Base-by-base conservation (phyloP, 352 stramenopile species). In the Elongisporangium prolatum region DNA sequence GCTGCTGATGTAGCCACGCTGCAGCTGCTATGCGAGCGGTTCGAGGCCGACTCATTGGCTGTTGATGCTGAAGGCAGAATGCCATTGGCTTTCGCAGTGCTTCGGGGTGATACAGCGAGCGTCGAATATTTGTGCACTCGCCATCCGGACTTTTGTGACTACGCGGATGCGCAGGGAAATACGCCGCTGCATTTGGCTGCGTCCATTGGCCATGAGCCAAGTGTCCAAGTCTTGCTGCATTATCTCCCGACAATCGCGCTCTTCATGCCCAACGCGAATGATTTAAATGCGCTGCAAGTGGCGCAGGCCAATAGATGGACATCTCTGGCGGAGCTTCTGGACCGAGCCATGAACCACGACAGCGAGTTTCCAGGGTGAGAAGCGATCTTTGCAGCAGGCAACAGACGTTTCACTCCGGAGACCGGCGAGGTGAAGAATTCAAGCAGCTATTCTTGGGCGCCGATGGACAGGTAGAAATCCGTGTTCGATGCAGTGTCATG, bases 141-240 rank as follows among this genome's bases (percentile, higher is more conserved):
- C 18, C 67, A 84, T 37, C 74, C 76, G 0, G 80, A 89, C 22
- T 89, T 91, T 59, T 74, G 81, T 11, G 80, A 89, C 59, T 91
- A 89, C 50, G 75, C 77, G 2, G 82, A 91, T 49, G 56, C 67
- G 3, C 63, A 70, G 24, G 82, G 82, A n/a, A 86, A 90, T 44
- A 90, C 80, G 22, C 77, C 77, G 50, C 56, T 90, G 57, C 80
- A 92, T 48, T 67, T 87, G 40, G 68, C 77, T 2, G 75, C 77
- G 14, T 84, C 71, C 65, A 59, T 75, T 9, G 82, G 80, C 0
- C 68, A 69, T 0, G 17, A 66, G 10, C 52, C 72, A 4, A 66
- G 74, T 1, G 63, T 74, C 5, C 25, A 67, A 17, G 57, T 75
- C 10, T 56, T 92, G 1, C 24, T 87, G 2, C 52, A 52, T 34